phyloP scores from a whole-genome alignment of 192 early-diverging fungal species.

The Coemansia sp. region DNA sequence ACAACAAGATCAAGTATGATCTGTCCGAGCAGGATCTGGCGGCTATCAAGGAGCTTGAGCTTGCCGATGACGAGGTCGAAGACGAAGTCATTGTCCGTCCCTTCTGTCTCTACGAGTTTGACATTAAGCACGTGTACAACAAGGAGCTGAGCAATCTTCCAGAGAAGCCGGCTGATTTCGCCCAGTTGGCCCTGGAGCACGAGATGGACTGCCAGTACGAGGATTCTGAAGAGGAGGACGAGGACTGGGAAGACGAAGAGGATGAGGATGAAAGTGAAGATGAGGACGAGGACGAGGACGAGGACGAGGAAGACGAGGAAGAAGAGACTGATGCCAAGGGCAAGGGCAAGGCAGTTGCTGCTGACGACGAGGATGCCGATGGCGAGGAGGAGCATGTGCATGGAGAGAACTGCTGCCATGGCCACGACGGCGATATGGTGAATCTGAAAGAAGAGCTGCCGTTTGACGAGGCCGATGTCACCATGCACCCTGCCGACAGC shows the following conservation, averaged over 20 bases:
- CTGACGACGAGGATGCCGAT: slow-evolving; percentile 20
- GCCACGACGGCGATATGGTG: slow-evolving; percentile 15
- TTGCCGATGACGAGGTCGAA: slow-evolving; percentile 41
- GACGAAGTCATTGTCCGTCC: slow-evolving; percentile 47
- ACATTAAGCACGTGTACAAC: slow-evolving; percentile 44
- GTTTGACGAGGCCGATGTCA: slow-evolving; percentile 41
- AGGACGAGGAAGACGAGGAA: slow-evolving; percentile 13
- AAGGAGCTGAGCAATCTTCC: slow-evolving; percentile 44
- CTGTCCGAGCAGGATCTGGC: slow-evolving; percentile 45
- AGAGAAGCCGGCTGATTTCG: slow-evolving; percentile 39
- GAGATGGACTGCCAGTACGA: slow-evolving; percentile 53
- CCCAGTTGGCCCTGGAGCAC: slow-evolving; percentile 50
- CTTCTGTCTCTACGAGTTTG: slow-evolving; percentile 53
- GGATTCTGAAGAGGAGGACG: slow-evolving; percentile 45
- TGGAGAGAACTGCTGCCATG: slow-evolving; percentile 45
- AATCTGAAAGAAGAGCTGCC: slow-evolving; percentile 39
- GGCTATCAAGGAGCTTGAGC: slow-evolving; percentile 40
- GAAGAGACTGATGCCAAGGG: slow-evolving; percentile 11
- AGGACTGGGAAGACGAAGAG: slow-evolving; percentile 28
- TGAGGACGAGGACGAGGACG: slow-evolving; percentile 23
- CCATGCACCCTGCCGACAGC: slow-evolving; percentile 17
- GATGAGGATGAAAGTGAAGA: slow-evolving; percentile 34
- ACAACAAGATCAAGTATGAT: slow-evolving; percentile 45
- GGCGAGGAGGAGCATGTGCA: slow-evolving; percentile 43
- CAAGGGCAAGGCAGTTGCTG: slow-evolving; percentile 17